These are phyloP conservation scores for Cornus controversa DNA, from an alignment of 148 eudicot genomes.

Conservation along the genomic window DNA sequence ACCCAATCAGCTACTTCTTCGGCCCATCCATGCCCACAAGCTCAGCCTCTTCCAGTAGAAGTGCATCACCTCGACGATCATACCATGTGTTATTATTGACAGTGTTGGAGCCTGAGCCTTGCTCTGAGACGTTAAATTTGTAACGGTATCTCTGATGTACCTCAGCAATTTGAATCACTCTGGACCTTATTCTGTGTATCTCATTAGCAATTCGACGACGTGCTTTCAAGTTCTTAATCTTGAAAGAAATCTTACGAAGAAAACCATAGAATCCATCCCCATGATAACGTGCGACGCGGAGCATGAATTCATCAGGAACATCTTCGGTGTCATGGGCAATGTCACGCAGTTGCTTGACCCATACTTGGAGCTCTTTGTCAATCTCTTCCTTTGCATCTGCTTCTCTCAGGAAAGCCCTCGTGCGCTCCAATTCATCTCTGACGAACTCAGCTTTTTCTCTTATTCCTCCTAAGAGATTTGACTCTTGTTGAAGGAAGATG, in stretches of 20 bases:
- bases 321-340: constrained; percentile 5
- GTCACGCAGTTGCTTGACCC: constrained; percentile 19
- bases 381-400: constrained; percentile 10
- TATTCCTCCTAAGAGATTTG: background rate
- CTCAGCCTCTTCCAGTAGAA: constrained; percentile 17
- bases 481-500: background rate
- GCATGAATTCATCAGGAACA: background rate
- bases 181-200: background rate
- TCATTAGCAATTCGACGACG: constrained; percentile 1
- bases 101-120: background rate
- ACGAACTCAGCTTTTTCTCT: background rate
- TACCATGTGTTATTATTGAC: constrained; percentile 4
- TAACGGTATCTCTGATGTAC: background rate
- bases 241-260: background rate
- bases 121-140: background rate
- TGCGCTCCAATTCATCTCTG: constrained; percentile 7
- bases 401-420: constrained; percentile 13
- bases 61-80: constrained; percentile 20
- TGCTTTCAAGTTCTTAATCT: background rate
- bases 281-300: background rate
- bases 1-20: background rate
- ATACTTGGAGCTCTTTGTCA: constrained; percentile 1
- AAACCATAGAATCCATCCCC: background rate
- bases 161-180: background rate
- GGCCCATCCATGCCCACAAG: constrained; percentile 16